phyloP scores from a whole-genome alignment of 148 eudicot genomes.

The Rhododendron mucronatum region DNA sequence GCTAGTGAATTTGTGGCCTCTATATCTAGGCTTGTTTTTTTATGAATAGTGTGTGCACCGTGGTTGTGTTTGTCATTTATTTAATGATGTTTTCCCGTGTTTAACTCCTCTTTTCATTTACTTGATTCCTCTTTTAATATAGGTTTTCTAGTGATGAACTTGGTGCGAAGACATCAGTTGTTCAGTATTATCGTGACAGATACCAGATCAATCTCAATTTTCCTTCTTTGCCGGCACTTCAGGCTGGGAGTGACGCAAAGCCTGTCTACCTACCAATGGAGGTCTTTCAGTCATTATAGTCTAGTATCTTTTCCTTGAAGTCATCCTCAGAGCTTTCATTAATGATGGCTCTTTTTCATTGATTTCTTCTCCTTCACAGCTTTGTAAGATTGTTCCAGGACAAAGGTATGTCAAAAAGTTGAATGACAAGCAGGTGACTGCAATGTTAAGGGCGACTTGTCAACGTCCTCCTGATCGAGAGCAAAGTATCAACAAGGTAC shows the following conservation, averaged over 20 bases:
- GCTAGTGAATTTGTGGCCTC: neutral
- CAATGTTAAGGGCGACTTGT: constrained; percentile 66
- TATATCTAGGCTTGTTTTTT: neutral
- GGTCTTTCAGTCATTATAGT: constrained; percentile 32
- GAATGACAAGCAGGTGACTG: constrained; percentile 66
- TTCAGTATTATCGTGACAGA: constrained; percentile 45
- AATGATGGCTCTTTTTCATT: neutral
- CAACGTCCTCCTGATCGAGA: constrained; percentile 68
- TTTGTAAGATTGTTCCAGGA: constrained; percentile 50
- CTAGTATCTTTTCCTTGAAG: neutral
- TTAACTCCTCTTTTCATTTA: neutral
- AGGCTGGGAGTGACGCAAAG: constrained; percentile 48
- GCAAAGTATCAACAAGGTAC: constrained; percentile 38
- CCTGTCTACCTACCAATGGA: constrained; percentile 74
- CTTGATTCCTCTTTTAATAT: neutral
- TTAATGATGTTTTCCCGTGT: neutral
- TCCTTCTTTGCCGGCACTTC: constrained; percentile 58
- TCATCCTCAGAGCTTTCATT: neutral
- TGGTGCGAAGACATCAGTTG: constrained; percentile 35
- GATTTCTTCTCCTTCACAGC: constrained; percentile 18
- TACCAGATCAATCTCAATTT: constrained; percentile 34
- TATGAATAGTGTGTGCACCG: neutral
- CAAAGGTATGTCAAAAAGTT: constrained; percentile 60
- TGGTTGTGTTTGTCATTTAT: neutral
- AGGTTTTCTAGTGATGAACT: constrained; percentile 45